Base-by-base conservation (phyloP, 2,329 filamentous ascomycete genomes). In the Fonsecaea erecta region DNA sequence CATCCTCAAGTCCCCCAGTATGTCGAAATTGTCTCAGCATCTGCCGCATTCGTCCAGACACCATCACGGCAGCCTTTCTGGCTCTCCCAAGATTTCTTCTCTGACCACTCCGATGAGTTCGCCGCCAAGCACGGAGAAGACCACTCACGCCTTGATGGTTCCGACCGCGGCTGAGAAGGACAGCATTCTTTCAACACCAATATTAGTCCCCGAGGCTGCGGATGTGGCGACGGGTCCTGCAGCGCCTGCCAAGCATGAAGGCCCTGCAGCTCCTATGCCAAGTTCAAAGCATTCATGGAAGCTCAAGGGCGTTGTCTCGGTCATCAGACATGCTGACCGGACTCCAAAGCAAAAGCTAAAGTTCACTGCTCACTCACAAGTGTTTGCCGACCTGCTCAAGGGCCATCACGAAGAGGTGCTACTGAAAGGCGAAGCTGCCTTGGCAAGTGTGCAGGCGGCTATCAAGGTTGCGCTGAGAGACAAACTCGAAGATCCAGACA, bases 281-380 rank as follows among this genome's bases (percentile, higher is more conserved):
- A 89, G 90, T 1, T 88, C 88, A 0, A 97, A 97, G 73, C 93
- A 96, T 74, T 92, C 95, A 11, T 99, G 95, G 95, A 98, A 97
- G 77, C 82, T 99, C 59, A 99, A 99, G 79, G 95, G 95, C 12
- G 93, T 99, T 79, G 94, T 99, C 0, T 94, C 93, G 1, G 95
- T 99, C 16, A 93, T 99, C 70, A 88, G 95, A 30, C 95, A 99
- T 77, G 96, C 96, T 2, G 95, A 99, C 79, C 90, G 95, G 63
- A 99, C 95, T 1, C 95, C 95, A 1, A 99, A 99, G 79, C 95
- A 99, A 74, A 99, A 99, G 76, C 97, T 97, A 83, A 99, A 99
- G 76, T 99, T 98, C 74, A 99, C 95, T 0, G 98, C 99, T 73
- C 95, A 99, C 75, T 96, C 93, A 0, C 92, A 93, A 68, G 95